Conservation (phyloP, 1,139 yeast genomes). For the Yamadazyma membranifaciens region DNA sequence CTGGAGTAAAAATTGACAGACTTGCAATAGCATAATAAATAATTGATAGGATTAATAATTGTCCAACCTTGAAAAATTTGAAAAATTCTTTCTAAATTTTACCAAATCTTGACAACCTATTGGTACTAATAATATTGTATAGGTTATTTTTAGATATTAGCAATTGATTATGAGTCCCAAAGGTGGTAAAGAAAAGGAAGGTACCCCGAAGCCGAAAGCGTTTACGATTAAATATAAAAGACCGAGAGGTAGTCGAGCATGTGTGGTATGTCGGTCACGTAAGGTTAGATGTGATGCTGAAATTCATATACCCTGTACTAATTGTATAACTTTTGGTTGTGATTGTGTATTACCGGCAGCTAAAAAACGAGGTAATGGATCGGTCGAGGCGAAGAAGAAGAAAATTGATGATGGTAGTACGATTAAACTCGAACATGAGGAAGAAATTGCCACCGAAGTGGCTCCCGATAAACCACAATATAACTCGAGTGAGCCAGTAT, state of each 20-base stretch:
- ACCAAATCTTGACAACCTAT: too few relatives aligned
- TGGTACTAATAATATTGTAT: too few relatives aligned
- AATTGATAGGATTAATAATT: too few relatives aligned
- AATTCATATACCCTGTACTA: slow-evolving; percentile 73
- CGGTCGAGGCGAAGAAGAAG: slow-evolving; percentile 24
- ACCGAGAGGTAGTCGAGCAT: slow-evolving; percentile 53
- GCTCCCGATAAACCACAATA: slow-evolving; percentile 11
- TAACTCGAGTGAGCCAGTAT: slow-evolving; percentile 34
- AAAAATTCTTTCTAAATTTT: too few relatives aligned
- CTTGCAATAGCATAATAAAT: too few relatives aligned
- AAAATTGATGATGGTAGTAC: slow-evolving; percentile 7
- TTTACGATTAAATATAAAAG: slow-evolving; percentile 51
- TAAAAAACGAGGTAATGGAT: slow-evolving; percentile 40
- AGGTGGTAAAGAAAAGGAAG: slow-evolving; percentile 7
- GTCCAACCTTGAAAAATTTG: too few relatives aligned
- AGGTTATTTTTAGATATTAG: neutral
- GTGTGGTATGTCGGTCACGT: slow-evolving; percentile 63
- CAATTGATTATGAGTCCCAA: neutral
- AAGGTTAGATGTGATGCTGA: slow-evolving; percentile 72
- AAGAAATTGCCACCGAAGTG: slow-evolving; percentile 8
- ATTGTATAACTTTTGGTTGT: slow-evolving; percentile 74
- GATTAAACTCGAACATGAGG: slow-evolving; percentile 8
- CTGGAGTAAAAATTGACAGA: neutral
- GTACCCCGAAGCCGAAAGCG: slow-evolving; percentile 41
- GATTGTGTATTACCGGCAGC: slow-evolving; percentile 68